Conservation (phyloP, 2,329 filamentous ascomycete genomes). For the Xylaria sp. region DNA sequence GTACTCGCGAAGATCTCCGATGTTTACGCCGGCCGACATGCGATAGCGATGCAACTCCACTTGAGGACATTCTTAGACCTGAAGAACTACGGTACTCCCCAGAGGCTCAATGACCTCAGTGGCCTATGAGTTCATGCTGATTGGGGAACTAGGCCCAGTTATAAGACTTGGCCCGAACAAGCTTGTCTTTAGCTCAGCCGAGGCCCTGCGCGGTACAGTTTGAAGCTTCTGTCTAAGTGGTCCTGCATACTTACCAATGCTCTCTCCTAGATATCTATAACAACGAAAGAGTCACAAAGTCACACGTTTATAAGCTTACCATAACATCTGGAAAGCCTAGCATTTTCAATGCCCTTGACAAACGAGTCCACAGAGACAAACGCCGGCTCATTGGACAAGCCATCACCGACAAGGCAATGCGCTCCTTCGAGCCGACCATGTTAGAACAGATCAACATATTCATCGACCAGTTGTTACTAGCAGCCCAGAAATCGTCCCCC, state of each 20-base stretch:
- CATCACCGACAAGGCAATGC: constrained; percentile 37
- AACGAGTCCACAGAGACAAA: constrained; percentile 23
- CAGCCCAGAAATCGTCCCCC: neutral
- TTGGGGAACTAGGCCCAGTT: constrained; percentile 24
- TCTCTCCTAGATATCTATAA: constrained; percentile 33
- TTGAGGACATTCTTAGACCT: constrained; percentile 4
- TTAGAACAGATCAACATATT: constrained; percentile 37
- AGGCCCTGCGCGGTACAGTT: constrained; percentile 29
- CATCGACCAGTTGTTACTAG: constrained; percentile 5
- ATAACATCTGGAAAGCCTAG: constrained; percentile 14
- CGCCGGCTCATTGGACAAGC: constrained; percentile 31
- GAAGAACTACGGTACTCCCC: constrained; percentile 18
- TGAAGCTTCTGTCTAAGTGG: neutral
- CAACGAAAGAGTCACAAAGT: constrained; percentile 37
- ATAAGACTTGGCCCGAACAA: constrained; percentile 34
- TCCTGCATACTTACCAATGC: neutral
- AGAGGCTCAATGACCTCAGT: too few relatives aligned
- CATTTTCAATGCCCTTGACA: constrained; percentile 34
- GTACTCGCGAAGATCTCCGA: constrained; percentile 12
- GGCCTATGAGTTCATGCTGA: neutral
- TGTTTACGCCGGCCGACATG: constrained; percentile 8
- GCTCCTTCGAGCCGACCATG: constrained; percentile 42
- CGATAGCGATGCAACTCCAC: neutral
- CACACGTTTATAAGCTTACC: constrained; percentile 29
- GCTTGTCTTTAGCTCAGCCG: constrained; percentile 29